Base-by-base conservation (phyloP, 805 yeast genomes). In the Metschnikowia peoriensis region DNA sequence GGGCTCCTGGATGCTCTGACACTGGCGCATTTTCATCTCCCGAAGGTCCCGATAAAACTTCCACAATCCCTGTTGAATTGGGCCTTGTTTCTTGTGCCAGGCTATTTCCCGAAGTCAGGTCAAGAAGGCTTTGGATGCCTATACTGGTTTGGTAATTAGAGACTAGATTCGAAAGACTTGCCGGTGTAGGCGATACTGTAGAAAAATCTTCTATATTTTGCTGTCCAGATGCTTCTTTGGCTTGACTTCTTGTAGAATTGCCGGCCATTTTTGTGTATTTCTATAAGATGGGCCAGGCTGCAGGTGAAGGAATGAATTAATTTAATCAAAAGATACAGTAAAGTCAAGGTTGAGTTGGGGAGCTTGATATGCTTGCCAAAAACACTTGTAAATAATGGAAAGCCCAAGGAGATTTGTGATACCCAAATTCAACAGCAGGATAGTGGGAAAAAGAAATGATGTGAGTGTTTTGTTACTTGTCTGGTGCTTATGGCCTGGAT, bases 101-200 rank as follows among this genome's bases (percentile, higher is more conserved):
- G 8, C 15, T 7, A 11, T 27, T 34, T 15, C 51, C 53, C 7
- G 58, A 50, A 1, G 52, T 51, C 48, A 49, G 58, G 16, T 45
- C 53, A 29, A 45, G 53, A 28, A 50, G 46, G n/a, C 44, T 38
- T 4, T 32, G 50, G 35, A 59, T 53, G 16, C 62, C 62, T 29
- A 72, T 60, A 11, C 66, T 53, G 14, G 76, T 67, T 53, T 71
- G 73, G 51, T 61, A 72, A 46, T 58, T 63, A 7, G 75, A 63
- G 9, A 72, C 70, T 42, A 70, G 58, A 40, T 51, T 62, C 32
- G 37, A 49, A 14, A 60, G 11, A 37, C 38, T 38, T 9, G 45
- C 17, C 22, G 52, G 44, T 11, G 39, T 32, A 2, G 50, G 27
- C 39, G 49, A 46, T 15, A 38, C 28, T 32, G 47, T 35, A 15